Conservation (phyloP, 345 rosid species). For the Schrenkiella parvula region DNA sequence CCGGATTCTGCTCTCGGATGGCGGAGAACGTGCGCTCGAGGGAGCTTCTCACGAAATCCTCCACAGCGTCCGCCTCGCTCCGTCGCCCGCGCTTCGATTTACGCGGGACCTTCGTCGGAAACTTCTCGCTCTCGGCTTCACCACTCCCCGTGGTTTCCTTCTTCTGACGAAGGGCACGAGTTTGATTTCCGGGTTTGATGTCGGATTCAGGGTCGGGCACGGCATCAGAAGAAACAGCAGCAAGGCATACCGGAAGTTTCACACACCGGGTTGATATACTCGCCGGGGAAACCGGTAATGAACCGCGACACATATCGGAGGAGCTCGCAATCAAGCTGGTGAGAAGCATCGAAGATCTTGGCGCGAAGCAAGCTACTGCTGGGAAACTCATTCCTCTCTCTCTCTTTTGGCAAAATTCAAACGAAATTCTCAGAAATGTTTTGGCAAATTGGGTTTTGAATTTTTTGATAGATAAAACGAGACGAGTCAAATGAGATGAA, state of each 20-base stretch:
- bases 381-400: slow-evolving; percentile 13
- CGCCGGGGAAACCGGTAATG: neutral
- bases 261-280: neutral
- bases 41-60: slow-evolving; percentile 64
- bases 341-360: slow-evolving; percentile 22
- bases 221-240: slow-evolving; percentile 43
- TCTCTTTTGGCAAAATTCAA: neutral
- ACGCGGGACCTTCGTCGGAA: slow-evolving; percentile 47
- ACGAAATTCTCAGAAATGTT: neutral
- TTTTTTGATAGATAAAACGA: neutral
- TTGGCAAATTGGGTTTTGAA: neutral
- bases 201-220: slow-evolving; percentile 37
- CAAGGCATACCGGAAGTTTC: slow-evolving; percentile 28
- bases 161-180: slow-evolving; percentile 12
- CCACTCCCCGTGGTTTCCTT: slow-evolving; percentile 19
- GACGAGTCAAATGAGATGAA: neutral
- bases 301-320: neutral
- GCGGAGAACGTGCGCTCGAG: slow-evolving; percentile 68
- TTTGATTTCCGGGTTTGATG: slow-evolving; percentile 27
- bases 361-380: slow-evolving; percentile 11
- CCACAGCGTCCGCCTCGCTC: slow-evolving; percentile 82
- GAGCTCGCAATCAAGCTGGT: neutral
- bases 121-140: slow-evolving; percentile 7
- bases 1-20: slow-evolving; percentile 52
- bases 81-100: slow-evolving; percentile 67